Evolutionary conservation across 176 grass and related monocot genomes (phyloP).

Genomic region (Tillandsia fasciculata): DNA sequence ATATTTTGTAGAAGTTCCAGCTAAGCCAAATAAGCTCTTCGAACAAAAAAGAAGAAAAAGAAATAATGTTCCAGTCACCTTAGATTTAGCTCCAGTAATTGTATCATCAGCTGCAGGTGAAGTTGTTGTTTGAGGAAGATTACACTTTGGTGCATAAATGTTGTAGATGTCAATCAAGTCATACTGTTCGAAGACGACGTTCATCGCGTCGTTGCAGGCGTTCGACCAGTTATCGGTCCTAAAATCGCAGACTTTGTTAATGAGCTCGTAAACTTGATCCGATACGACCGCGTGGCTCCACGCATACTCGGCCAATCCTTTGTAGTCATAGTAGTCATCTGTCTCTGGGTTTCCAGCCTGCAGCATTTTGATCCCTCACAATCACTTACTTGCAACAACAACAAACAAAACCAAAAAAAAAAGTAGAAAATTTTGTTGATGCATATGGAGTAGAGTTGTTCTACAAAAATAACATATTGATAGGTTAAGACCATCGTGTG

Average conservation of each 20-base stretch:
- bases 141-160: slow-evolving; percentile 77
- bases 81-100: neutral
- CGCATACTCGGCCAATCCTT: slow-evolving; percentile 63
- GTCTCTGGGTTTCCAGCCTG: slow-evolving; percentile 70
- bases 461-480: neutral
- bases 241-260: slow-evolving; percentile 50
- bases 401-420: neutral
- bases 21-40: neutral
- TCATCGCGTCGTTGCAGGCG: slow-evolving; percentile 33
- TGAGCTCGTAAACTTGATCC: slow-evolving; percentile 36
- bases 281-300: slow-evolving; percentile 68
- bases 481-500: too few relatives aligned
- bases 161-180: slow-evolving; percentile 64
- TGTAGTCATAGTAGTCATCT: slow-evolving; percentile 50
- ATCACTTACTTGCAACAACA: neutral
- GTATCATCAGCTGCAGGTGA: neutral
- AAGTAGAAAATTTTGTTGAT: neutral
- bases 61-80: neutral
- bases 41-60: too few relatives aligned
- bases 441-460: neutral
- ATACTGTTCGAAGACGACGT: slow-evolving; percentile 40
- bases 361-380: neutral
- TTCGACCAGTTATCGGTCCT: slow-evolving; percentile 41
- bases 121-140: slow-evolving; percentile 35
- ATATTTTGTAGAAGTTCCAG: neutral